Base-by-base conservation (phyloP, 2,329 filamentous ascomycete genomes). In the Colletotrichum tropicicola region DNA sequence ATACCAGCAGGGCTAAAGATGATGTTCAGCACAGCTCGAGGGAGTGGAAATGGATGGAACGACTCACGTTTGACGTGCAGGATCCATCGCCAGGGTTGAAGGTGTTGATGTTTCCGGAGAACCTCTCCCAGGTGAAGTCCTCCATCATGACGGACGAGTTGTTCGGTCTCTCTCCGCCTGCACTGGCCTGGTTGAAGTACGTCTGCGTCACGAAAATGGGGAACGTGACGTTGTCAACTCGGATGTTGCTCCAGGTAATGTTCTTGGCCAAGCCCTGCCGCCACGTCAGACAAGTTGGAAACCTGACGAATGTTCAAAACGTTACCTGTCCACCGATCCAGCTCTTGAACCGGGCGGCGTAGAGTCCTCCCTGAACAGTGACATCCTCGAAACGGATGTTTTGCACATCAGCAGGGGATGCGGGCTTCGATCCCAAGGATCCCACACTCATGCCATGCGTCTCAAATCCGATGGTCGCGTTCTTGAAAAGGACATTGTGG, bases 141-240 rank as follows among this genome's bases (percentile, higher is more conserved):
- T 78, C 70, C 78, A 82, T 80, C 44, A 73, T 71, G 12, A 81
- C 80, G 12, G 74, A 76, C 4, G 76, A 71, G 65, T 80, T 79
- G 66, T 78, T 78, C 6, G 72, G 70, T n/a, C 77, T 67, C 69
- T 74, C 65, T 71, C 73, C 6, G 68, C 71, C 27, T 67, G 72
- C n/a, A 72, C 37, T 69, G 28, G 54, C 74, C 67, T 82, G 79
- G 58, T 82, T 77, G 65, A 71, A 70, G 68, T 82, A 82, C 39
- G 75, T 80, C 69, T 82, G 79, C 3, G 79, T 82, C n/a, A 82
- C 78, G 59, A 80, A 82, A 58, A 82, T 78, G 1, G 80, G 80
- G 66, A 82, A 82, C 0, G 79, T 77, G 28, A 82, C 80, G 59
- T 82, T 82, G 68, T 77, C 77, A 12, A 76, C 67, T 6, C 77